Evolutionary conservation across 192 early-diverging fungal genomes (phyloP).

Genomic region (Phycomyces blakesleeanus): DNA sequence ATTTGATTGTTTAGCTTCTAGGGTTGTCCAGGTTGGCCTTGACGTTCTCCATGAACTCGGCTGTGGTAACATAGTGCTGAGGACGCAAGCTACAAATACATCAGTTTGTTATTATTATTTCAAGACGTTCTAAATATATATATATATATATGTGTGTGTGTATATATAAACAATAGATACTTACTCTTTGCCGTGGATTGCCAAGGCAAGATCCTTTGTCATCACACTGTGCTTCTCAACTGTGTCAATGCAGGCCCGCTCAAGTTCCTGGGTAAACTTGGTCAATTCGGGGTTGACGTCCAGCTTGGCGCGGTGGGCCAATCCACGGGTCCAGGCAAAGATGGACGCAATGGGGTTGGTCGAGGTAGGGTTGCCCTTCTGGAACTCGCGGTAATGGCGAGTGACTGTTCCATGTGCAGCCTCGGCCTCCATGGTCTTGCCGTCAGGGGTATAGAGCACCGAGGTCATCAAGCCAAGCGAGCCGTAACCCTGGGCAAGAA

Average conservation of each 20-base stretch:
- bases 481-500: constrained; percentile 94
- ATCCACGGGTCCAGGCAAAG: constrained; percentile 93
- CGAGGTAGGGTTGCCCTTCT: constrained; percentile 88
- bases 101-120: no score
- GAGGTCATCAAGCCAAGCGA: constrained; percentile 98
- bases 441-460: constrained; percentile 89
- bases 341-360: constrained; percentile 98
- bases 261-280: constrained; percentile 75
- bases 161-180: no score
- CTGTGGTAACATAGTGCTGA: constrained; percentile 13
- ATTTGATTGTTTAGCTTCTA: background rate
- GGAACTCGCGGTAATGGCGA: constrained; percentile 92
- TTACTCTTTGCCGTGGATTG: constrained; percentile 83
- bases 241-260: constrained; percentile 84
- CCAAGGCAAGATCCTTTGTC: constrained; percentile 97
- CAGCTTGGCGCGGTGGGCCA: constrained; percentile 92
- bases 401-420: constrained; percentile 98
- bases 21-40: constrained; percentile 8
- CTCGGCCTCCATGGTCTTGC: constrained; percentile 88
- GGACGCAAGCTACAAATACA: constrained; percentile 10
- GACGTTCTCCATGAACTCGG: constrained; percentile 12
- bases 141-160: no score
- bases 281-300: constrained; percentile 76
- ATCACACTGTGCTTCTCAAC: constrained; percentile 80
- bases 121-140: no score